Conservation (phyloP, 345 rosid species). For the Ceriops decandra region DNA sequence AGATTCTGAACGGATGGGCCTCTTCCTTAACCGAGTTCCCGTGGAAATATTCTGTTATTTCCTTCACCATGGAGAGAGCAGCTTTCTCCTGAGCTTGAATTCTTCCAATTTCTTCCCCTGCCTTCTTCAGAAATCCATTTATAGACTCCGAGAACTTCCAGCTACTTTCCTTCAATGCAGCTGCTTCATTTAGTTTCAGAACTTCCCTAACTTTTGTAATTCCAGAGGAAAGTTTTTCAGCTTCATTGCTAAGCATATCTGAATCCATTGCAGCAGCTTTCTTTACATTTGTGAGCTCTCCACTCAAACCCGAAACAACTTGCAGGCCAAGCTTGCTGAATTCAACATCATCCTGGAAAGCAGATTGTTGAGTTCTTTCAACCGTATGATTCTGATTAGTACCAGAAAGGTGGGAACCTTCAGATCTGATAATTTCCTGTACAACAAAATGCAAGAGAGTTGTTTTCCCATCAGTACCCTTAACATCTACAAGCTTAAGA, state of each 20-base stretch:
- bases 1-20: conserved; percentile 11
- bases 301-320: conserved; percentile 8
- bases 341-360: background rate
- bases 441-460: conserved; percentile 15
- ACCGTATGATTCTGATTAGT: background rate
- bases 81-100: background rate
- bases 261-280: conserved; percentile 10
- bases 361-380: background rate
- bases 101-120: background rate
- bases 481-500: conserved; percentile 10
- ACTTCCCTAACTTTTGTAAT: background rate
- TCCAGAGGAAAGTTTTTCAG: background rate
- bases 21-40: conserved; percentile 11
- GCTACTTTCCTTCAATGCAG: background rate
- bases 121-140: background rate
- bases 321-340: conserved; percentile 4
- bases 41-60: conserved; percentile 11
- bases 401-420: background rate
- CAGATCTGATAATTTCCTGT: conserved; percentile 2
- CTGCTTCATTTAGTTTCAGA: background rate
- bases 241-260: conserved; percentile 6
- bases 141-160: conserved; percentile 10
- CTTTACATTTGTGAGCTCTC: conserved; percentile 9
- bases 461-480: conserved; percentile 16
- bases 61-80: conserved; percentile 4